Conservation (phyloP, 352 stramenopile species). For the Pelagophyceae sp. region DNA sequence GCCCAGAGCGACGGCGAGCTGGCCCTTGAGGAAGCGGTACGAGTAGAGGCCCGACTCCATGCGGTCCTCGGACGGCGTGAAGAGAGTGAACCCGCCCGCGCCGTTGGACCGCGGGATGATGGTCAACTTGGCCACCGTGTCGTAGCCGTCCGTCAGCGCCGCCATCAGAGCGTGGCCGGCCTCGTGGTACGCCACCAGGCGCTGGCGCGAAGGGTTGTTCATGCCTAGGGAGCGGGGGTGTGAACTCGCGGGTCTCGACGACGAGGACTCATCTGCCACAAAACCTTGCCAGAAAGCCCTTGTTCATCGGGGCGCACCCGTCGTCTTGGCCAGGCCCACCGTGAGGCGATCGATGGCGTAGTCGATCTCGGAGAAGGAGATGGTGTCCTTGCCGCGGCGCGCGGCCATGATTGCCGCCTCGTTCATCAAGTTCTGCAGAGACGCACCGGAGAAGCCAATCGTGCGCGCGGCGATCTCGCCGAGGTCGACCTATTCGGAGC, state of each 20-base stretch:
- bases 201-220: conserved; percentile 43
- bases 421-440: conserved; percentile 69
- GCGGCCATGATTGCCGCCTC: conserved; percentile 63
- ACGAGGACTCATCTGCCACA: neutral
- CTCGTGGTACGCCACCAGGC: conserved; percentile 67
- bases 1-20: conserved; percentile 53
- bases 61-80: conserved; percentile 55
- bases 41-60: conserved; percentile 62
- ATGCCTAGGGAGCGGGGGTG: no score
- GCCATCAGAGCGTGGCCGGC: conserved; percentile 62
- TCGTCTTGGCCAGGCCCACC: conserved; percentile 58
- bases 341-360: conserved; percentile 65
- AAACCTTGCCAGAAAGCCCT: neutral
- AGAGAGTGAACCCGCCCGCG: conserved; percentile 63
- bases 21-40: conserved; percentile 56
- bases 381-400: conserved; percentile 48
- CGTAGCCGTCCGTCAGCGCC: conserved; percentile 59
- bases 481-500: conserved; percentile 61
- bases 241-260: neutral
- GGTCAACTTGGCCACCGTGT: conserved; percentile 66
- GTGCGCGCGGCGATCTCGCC: conserved; percentile 57
- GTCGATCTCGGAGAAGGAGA: conserved; percentile 72
- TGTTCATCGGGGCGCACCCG: no score
- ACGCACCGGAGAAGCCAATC: conserved; percentile 64
- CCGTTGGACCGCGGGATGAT: conserved; percentile 66